These are phyloP conservation scores for Nowakowskiella sp. DNA, from an alignment of 192 early-diverging fungal genomes.

Conservation along the genomic window DNA sequence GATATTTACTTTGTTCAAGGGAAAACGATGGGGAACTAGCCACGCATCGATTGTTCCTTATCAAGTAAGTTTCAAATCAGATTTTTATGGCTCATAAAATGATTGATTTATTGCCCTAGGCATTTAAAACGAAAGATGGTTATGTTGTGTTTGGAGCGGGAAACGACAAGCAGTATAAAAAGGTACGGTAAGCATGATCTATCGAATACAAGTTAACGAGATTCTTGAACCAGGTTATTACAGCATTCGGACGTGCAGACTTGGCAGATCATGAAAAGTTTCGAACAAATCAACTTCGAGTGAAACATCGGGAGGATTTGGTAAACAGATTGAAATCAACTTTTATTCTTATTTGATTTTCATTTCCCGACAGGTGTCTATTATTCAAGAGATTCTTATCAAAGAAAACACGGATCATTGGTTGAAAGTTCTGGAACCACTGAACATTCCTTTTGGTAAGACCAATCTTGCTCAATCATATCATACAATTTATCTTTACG, in stretches of 20 bases:
- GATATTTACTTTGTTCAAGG: conserved; percentile 32
- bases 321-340: conserved; percentile 6
- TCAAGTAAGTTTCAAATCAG: conserved; percentile 38
- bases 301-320: conserved; percentile 60
- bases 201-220: background rate
- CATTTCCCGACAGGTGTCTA: conserved; percentile 22
- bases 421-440: conserved; percentile 53
- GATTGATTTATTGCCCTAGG: conserved; percentile 1
- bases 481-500: background rate
- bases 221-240: conserved; percentile 35
- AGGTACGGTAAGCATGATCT: conserved; percentile 5
- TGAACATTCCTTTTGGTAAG: conserved; percentile 66
- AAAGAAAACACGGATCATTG: conserved; percentile 49
- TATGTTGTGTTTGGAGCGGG: conserved; percentile 84
- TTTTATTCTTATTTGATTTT: conserved; percentile 6
- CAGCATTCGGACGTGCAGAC: conserved; percentile 34
- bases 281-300: conserved; percentile 64
- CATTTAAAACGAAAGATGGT: conserved; percentile 66
- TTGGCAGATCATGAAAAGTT: conserved; percentile 47
- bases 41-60: conserved; percentile 94
- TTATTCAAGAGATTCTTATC: conserved; percentile 47
- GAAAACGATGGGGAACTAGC: conserved; percentile 72
- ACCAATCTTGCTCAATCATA: background rate
- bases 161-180: conserved; percentile 77
- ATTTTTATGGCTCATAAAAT: background rate